Evolutionary conservation across 331 rosid species (phyloP), one percentile per base, ranked within the genome.

Genomic region (Stylosanthes scabra): DNA sequence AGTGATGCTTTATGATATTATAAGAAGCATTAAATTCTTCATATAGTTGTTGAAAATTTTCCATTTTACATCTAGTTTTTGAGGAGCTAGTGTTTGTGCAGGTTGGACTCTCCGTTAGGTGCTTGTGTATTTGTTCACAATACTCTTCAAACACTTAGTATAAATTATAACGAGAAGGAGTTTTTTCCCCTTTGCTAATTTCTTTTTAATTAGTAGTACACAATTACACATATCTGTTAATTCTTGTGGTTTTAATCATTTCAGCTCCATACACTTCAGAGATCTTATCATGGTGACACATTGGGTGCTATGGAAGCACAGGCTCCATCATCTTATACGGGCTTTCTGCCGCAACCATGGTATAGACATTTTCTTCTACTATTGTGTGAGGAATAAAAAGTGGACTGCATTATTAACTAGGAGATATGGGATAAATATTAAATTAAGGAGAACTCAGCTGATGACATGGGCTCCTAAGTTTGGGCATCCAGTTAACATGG

Each of bases 271-370:
- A 96, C 97, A 74, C 90, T 91, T 74, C 85, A 72, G 47, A 90
- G 97, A 74, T 94, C 99, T 50, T 94, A 91, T 86, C 97, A 91
- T 55, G 99, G 99, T 47, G 99, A 95, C 74, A 95, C 97, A 42
- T 84, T 95, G 81, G 97, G 97, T 84, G 99, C 99, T 69, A 91
- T 95, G 99, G 97, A 91, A 88, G 97, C 99, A 41, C 97, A 95
- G 82, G 97, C 97, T 41, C 93, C 97, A 56, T 94, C 99, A 61
- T 79, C 92, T 82, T 94, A 91, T 86, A 91, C 97, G 10, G 97
- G 97, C 80, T 94, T 94, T 80, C 87, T 94, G 66, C 99, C 91
- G 83, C 99, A 94, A 69, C 99, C 99, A 28, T 94, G 97, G 99
- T 91, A 87, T 65, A 68, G 20, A 54, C 29, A 59, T 58, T 29